These are phyloP conservation scores for Phialophora macrospora DNA, from an alignment of 2,329 filamentous ascomycete species.

Conservation along the genomic window DNA sequence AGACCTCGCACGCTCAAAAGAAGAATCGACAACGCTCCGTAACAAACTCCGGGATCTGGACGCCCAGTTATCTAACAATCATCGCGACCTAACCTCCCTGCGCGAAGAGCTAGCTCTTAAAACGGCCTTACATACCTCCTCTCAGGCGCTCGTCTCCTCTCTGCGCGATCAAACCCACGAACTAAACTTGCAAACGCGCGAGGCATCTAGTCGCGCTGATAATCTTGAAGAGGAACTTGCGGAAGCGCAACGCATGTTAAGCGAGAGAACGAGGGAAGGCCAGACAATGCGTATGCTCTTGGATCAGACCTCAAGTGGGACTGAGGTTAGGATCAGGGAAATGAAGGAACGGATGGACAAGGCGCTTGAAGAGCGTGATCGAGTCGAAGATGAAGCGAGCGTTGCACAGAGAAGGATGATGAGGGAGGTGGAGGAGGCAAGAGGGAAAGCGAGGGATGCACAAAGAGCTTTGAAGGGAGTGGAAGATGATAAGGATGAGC, in stretches of 20 bases:
- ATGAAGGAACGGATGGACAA: constrained; percentile 88
- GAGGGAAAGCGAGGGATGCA: constrained; percentile 75
- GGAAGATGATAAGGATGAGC: constrained; percentile 75
- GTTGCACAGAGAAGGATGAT: constrained; percentile 75
- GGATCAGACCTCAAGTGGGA: constrained; percentile 80
- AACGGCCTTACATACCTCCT: constrained; percentile 80
- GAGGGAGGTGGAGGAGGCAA: constrained; percentile 85
- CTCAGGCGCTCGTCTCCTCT: constrained; percentile 82
- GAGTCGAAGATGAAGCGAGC: constrained; percentile 87
- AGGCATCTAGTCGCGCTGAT: constrained; percentile 79
- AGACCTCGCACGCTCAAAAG: constrained; percentile 73
- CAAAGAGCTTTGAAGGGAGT: constrained; percentile 76
- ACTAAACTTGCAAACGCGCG: constrained; percentile 87
- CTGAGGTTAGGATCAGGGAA: constrained; percentile 81
- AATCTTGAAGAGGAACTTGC: constrained; percentile 88
- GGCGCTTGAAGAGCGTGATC: constrained; percentile 90
- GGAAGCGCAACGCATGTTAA: constrained; percentile 83
- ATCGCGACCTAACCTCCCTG: constrained; percentile 68
- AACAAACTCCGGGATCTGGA: constrained; percentile 74
- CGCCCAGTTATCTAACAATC: constrained; percentile 70
- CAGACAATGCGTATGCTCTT: constrained; percentile 93
- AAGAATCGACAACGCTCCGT: constrained; percentile 65
- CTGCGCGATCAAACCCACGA: constrained; percentile 93
- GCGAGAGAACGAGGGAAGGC: constrained; percentile 85
- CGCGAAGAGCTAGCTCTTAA: constrained; percentile 84